Percentiles rank a stretch among this genome's conserved stretches.
Conservation (phyloP, 2,329 filamentous ascomycete genomes). For the Alternaria sp. region DNA sequence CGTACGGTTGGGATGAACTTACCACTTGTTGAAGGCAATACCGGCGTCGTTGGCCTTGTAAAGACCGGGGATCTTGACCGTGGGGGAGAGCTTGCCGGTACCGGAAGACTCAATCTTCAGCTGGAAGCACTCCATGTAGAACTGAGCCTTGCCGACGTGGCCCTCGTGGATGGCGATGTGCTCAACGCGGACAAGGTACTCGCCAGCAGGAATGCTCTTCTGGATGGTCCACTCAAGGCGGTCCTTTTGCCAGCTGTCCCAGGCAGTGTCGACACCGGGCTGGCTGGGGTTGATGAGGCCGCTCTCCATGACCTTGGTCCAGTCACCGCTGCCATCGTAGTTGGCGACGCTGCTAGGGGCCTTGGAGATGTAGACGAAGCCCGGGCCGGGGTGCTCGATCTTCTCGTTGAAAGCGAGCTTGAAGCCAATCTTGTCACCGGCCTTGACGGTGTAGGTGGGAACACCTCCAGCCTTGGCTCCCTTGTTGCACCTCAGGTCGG, state of each 20-base stretch:
- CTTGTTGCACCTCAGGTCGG: conserved; percentile 47
- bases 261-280: conserved; percentile 30
- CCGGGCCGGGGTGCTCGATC: conserved; percentile 52
- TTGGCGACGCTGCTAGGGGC: conserved; percentile 70
- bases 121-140: conserved; percentile 52
- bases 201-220: conserved; percentile 46
- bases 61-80: conserved; percentile 57
- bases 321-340: conserved; percentile 68
- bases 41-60: conserved; percentile 58
- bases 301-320: conserved; percentile 45
- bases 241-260: conserved; percentile 50
- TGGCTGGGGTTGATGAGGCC: conserved; percentile 36
- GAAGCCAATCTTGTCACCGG: conserved; percentile 59
- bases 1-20: background rate
- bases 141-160: conserved; percentile 40
- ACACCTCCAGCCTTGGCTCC: conserved; percentile 43
- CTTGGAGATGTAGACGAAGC: conserved; percentile 50
- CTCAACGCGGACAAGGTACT: conserved; percentile 47
- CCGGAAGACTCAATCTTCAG: conserved; percentile 54
- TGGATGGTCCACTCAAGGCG: conserved; percentile 38
- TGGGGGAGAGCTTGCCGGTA: conserved; percentile 52
- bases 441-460: conserved; percentile 45
- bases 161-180: conserved; percentile 44
- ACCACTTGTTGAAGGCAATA: conserved; percentile 56
- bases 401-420: conserved; percentile 59